Conservation (phyloP, 73 alveolate species). For the Urostyla sp. region DNA sequence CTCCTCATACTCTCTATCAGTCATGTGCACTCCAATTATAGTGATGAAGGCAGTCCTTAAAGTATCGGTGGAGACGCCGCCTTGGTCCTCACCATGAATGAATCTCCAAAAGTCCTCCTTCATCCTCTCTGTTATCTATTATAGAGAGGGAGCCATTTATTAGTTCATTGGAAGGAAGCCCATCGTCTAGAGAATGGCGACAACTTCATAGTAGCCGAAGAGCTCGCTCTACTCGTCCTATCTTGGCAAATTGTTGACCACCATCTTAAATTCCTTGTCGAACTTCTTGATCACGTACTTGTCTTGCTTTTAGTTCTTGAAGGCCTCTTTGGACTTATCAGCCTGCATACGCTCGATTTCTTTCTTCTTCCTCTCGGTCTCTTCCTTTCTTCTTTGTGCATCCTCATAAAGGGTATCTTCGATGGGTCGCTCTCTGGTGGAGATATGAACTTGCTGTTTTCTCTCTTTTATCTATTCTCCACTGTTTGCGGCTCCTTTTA, state of each 20-base stretch:
- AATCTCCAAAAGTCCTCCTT: constrained; percentile 43
- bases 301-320: constrained; percentile 37
- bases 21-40: constrained; percentile 15
- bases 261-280: constrained; percentile 20
- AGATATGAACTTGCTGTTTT: too few relatives aligned
- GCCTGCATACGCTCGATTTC: constrained; percentile 2
- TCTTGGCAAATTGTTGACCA: constrained; percentile 9
- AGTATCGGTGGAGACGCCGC: constrained; percentile 36
- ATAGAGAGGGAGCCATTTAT: not conserved
- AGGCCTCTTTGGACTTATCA: not conserved
- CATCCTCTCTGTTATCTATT: too few relatives aligned
- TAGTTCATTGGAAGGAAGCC: constrained; percentile 18
- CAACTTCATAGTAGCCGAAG: not conserved
- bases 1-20: constrained; percentile 37
- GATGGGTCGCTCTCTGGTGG: not conserved
- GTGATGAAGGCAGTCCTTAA: not conserved
- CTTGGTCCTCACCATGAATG: constrained; percentile 6
- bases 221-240: too few relatives aligned
- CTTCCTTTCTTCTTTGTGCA: constrained; percentile 41
- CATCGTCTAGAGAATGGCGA: not conserved
- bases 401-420: constrained; percentile 47
- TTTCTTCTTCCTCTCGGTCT: not conserved
- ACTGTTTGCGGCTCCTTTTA: constrained; percentile 6
- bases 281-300: constrained; percentile 44
- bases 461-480: too few relatives aligned